A percentile compares a stretch with the other conserved stretches of the same genome.
Evolutionary conservation across 768 basidiomycete genomes (phyloP).

Genomic region (Filobasidium wieringae): DNA sequence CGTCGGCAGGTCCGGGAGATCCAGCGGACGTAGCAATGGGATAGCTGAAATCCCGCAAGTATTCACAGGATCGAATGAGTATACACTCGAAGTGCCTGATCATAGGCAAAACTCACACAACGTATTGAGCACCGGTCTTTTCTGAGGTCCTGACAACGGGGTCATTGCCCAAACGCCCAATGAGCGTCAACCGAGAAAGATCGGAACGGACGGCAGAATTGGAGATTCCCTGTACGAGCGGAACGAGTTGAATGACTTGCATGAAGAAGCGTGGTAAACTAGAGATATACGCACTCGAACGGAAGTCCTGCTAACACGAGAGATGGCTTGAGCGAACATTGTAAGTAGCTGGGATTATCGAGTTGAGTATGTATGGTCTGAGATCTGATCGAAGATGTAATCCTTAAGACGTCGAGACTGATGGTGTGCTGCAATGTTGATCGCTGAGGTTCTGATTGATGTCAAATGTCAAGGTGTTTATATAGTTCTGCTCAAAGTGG

Average conservation of each 20-base stretch:
- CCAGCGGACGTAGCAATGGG: conserved; percentile 1
- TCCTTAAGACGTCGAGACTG: no score
- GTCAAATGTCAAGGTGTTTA: no score
- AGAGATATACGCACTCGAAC: neutral
- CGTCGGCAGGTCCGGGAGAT: neutral
- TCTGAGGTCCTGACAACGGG: conserved; percentile 1
- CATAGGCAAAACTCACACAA: neutral
- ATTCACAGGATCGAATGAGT: neutral
- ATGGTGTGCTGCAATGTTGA: no score
- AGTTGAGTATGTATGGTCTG: neutral
- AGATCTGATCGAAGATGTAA: no score
- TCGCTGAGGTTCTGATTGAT: no score
- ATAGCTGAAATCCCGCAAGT: neutral
- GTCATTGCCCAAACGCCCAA: conserved; percentile 3
- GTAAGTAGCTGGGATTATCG: neutral
- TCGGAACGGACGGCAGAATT: neutral
- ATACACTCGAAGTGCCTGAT: neutral
- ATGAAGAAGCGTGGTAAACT: neutral
- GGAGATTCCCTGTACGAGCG: neutral
- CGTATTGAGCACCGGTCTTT: neutral
- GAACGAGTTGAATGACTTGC: neutral
- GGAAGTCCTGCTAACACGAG: neutral
- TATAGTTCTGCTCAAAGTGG: no score
- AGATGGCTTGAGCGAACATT: neutral
- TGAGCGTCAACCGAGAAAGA: neutral